Conservation (phyloP, 2,329 filamentous ascomycete genomes). For the Sporothrix brasiliensis region DNA sequence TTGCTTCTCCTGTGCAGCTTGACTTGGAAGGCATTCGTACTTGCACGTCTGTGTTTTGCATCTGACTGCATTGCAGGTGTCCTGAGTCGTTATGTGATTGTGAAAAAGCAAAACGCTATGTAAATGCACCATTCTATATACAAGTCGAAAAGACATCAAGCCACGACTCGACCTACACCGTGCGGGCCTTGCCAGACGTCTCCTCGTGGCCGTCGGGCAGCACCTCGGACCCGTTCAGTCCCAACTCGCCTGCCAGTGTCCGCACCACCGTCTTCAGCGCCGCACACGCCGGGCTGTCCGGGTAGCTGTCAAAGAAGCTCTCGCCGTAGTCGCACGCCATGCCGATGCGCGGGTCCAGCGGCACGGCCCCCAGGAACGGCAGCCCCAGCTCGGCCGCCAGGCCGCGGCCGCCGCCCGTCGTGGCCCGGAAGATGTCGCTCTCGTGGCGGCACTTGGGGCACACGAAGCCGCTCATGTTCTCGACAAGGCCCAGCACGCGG, state of each 20-base stretch:
- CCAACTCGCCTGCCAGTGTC: constrained; percentile 67
- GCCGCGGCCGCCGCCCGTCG: constrained; percentile 80
- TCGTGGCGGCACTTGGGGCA: constrained; percentile 86
- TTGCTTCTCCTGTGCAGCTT: neutral
- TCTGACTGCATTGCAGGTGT: neutral
- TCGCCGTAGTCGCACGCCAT: constrained; percentile 98
- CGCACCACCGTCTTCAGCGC: constrained; percentile 81
- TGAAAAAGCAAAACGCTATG: constrained; percentile 20
- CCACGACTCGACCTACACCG: neutral
- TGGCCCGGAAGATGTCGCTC: constrained; percentile 85
- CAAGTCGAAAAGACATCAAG: neutral
- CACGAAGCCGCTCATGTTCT: constrained; percentile 98
- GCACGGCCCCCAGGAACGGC: constrained; percentile 85
- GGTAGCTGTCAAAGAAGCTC: constrained; percentile 93
- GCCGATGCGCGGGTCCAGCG: constrained; percentile 88
- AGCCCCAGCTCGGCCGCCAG: constrained; percentile 85
- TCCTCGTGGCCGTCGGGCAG: constrained; percentile 45
- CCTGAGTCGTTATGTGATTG: constrained; percentile 2
- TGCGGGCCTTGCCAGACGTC: neutral
- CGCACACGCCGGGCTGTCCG: constrained; percentile 85
- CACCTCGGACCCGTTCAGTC: constrained; percentile 60
- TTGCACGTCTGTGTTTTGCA: no score
- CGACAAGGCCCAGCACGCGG: constrained; percentile 81
- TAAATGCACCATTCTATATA: constrained; percentile 16
- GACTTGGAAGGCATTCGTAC: neutral